Percentiles rank a stretch among this genome's conserved stretches.
Evolutionary conservation across 2,329 filamentous ascomycete genomes (phyloP).

Genomic region (Graphilbum sp.): DNA sequence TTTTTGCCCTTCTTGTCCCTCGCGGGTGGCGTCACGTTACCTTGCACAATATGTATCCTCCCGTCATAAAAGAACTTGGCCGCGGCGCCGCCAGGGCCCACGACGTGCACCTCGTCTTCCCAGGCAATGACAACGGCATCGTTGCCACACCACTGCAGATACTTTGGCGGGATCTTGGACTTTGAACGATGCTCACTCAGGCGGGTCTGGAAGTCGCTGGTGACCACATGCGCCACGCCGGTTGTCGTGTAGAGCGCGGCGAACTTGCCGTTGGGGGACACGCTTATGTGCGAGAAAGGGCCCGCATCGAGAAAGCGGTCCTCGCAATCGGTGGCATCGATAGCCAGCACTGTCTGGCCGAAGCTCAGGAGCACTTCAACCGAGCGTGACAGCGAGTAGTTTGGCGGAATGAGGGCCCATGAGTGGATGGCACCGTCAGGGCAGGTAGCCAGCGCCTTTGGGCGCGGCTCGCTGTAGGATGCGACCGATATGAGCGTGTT

Average conservation of each 20-base stretch:
- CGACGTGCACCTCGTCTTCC: conserved; percentile 93
- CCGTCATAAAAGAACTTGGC: conserved; percentile 78
- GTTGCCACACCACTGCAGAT: conserved; percentile 91
- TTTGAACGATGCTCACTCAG: conserved; percentile 83
- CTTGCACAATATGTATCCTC: conserved; percentile 74
- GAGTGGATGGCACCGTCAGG: conserved; percentile 69
- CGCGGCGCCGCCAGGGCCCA: conserved; percentile 67
- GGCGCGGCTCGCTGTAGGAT: conserved; percentile 78
- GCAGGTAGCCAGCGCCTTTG: conserved; percentile 60
- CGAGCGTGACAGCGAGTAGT: conserved; percentile 75
- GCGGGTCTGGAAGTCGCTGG: conserved; percentile 84
- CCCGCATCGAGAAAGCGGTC: conserved; percentile 84
- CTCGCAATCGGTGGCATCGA: conserved; percentile 80
- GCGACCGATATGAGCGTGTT: conserved; percentile 78
- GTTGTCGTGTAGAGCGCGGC: conserved; percentile 75
- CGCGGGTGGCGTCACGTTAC: conserved; percentile 27
- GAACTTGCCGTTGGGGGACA: conserved; percentile 81
- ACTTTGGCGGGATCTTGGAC: conserved; percentile 69
- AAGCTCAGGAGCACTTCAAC: conserved; percentile 87
- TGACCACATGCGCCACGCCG: conserved; percentile 81
- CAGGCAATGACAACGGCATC: conserved; percentile 87
- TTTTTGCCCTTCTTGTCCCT: too few relatives aligned
- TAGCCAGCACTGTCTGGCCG: conserved; percentile 64
- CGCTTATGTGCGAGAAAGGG: conserved; percentile 76
- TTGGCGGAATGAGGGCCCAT: conserved; percentile 79